Percentiles rank a stretch among this genome's conserved stretches.
Conservation (phyloP, 2,329 filamentous ascomycete species). For the Fusarium sp. region DNA sequence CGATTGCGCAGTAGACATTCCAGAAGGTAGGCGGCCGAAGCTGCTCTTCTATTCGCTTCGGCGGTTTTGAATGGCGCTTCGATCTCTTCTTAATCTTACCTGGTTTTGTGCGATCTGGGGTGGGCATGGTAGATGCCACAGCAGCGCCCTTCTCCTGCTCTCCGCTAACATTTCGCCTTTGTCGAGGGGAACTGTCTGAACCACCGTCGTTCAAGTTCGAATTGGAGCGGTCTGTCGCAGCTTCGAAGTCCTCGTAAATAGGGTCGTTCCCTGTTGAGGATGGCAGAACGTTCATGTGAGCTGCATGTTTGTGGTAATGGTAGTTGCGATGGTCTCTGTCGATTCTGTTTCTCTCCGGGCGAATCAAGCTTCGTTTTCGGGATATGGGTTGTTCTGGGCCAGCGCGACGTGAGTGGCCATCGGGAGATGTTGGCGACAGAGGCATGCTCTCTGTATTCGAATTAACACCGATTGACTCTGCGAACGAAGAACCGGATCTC, state of each 20-base stretch:
- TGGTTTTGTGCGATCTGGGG: constrained; percentile 55
- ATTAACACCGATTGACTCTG: constrained; percentile 68
- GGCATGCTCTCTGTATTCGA: constrained; percentile 64
- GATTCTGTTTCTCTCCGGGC: constrained; percentile 87
- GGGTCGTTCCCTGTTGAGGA: constrained; percentile 95
- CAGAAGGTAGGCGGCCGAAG: constrained; percentile 86
- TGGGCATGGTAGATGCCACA: constrained; percentile 46
- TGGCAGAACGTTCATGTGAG: constrained; percentile 88
- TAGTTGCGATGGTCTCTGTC: constrained; percentile 93
- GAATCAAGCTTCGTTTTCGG: constrained; percentile 88
- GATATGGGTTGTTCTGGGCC: constrained; percentile 52
- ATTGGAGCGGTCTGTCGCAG: constrained; percentile 64
- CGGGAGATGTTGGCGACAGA: constrained; percentile 58
- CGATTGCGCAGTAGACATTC: constrained; percentile 92
- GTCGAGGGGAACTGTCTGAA: constrained; percentile 57
- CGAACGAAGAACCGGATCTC: constrained; percentile 66
- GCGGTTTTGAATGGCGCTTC: constrained; percentile 57
- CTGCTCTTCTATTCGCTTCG: constrained; percentile 66
- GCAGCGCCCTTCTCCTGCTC: constrained; percentile 48
- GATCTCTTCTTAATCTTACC: constrained; percentile 72
- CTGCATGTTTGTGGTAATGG: constrained; percentile 93
- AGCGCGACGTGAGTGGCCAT: constrained; percentile 46
- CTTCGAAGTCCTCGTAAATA: constrained; percentile 80
- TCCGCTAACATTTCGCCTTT: constrained; percentile 47
- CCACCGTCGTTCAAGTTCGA: constrained; percentile 57